These are phyloP conservation scores for Raddia distichophylla DNA, from an alignment of 176 grass and related monocot species.

Conservation along the genomic window DNA sequence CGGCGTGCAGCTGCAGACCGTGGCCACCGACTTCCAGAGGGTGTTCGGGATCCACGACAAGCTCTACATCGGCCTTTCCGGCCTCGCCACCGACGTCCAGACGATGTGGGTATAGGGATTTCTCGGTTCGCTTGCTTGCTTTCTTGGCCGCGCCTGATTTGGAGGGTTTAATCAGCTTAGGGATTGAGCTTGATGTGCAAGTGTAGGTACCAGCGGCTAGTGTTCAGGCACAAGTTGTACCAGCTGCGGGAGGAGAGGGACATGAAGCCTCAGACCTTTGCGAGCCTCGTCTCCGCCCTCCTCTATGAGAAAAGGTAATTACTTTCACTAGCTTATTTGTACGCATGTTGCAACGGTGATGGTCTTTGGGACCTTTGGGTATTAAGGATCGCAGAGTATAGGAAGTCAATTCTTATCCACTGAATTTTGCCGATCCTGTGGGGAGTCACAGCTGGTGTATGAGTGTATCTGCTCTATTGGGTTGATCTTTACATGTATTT, in stretches of 20 bases:
- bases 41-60: conserved; percentile 87
- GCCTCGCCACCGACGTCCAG: conserved; percentile 80
- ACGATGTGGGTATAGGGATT: conserved; percentile 51
- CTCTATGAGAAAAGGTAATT: conserved; percentile 92
- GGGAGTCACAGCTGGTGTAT: not conserved
- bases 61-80: conserved; percentile 82
- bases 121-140: not conserved
- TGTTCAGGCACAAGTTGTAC: conserved; percentile 80
- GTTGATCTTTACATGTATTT: not conserved
- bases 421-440: not conserved
- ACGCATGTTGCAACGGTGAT: not conserved
- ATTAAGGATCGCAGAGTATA: not conserved
- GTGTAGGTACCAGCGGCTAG: conserved; percentile 68
- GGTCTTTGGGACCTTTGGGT: not conserved
- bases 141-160: not conserved
- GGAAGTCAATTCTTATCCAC: not conserved
- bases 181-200: conserved; percentile 29
- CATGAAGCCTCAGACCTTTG: conserved; percentile 87
- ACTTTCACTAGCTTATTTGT: not conserved
- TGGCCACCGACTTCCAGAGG: conserved; percentile 82
- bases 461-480: not conserved
- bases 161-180: not conserved
- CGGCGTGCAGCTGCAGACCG: conserved; percentile 81
- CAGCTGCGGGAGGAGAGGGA: conserved; percentile 88
- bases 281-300: conserved; percentile 75